phyloP scores from a whole-genome alignment of 352 stramenopile genomes.

The Achlya hypogyna region DNA sequence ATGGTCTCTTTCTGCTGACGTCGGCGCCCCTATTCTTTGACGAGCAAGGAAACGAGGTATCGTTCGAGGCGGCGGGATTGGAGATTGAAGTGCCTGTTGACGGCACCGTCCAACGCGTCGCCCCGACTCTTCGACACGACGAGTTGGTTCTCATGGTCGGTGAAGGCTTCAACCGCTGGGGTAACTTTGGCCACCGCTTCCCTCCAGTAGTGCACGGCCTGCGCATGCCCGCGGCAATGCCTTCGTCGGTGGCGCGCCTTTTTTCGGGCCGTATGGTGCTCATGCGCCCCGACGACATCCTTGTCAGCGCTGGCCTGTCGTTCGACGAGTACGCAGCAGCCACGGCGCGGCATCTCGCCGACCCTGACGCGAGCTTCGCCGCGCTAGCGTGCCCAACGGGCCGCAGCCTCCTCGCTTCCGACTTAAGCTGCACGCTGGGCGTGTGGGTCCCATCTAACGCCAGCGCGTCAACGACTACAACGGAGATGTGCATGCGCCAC shows the following conservation, averaged over 20 bases:
- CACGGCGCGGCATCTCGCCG: constrained; percentile 19
- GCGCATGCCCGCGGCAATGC: constrained; percentile 20
- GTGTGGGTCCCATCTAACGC: constrained; percentile 18
- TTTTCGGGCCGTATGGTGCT: constrained; percentile 25
- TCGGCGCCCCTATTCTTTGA: constrained; percentile 21
- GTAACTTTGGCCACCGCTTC: constrained; percentile 6
- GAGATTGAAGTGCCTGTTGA: constrained; percentile 17
- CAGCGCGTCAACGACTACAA: constrained; percentile 8
- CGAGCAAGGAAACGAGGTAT: neutral
- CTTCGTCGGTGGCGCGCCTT: constrained; percentile 11
- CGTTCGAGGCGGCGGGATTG: constrained; percentile 14
- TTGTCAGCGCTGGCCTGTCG: constrained; percentile 19
- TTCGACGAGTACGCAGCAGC: constrained; percentile 21
- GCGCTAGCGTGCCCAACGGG: constrained; percentile 16
- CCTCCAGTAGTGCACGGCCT: constrained; percentile 22
- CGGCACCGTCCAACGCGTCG: constrained; percentile 14
- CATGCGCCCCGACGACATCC: constrained; percentile 20
- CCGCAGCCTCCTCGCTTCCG: constrained; percentile 18
- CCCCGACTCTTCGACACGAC: constrained; percentile 14
- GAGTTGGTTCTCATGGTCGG: constrained; percentile 28
- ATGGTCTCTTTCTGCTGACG: constrained; percentile 24
- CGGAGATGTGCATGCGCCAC: constrained; percentile 21
- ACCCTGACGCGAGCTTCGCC: constrained; percentile 6
- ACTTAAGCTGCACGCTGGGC: constrained; percentile 21
- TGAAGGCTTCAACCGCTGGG: constrained; percentile 22